A percentile compares a stretch with the other conserved stretches of the same genome.
phyloP scores from a whole-genome alignment of 148 eudicot genomes.

The Arbutus unedo region DNA sequence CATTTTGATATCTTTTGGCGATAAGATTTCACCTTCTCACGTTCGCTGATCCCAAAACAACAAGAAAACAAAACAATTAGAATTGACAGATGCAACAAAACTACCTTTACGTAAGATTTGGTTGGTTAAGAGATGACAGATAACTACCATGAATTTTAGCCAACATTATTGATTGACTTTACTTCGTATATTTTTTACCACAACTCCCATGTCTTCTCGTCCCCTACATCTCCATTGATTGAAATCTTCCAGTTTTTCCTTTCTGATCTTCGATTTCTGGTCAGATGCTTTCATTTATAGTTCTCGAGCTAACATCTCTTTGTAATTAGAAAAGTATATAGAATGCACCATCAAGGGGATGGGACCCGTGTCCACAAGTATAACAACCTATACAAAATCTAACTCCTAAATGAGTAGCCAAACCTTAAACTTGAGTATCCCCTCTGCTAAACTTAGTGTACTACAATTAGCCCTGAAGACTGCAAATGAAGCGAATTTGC shows the following conservation, averaged over 20 bases:
- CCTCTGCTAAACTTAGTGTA: too few species aligned
- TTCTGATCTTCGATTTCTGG: not conserved
- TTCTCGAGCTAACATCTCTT: not conserved
- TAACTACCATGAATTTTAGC: not conserved
- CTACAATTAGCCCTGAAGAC: not conserved
- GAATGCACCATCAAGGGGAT: not conserved
- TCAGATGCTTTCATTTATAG: not conserved
- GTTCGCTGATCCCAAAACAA: constrained; percentile 51
- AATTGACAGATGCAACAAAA: not conserved
- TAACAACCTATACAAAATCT: not conserved
- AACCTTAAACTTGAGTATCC: not conserved
- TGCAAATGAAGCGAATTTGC: not conserved
- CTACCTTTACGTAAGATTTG: constrained; percentile 7
- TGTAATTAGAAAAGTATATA: not conserved
- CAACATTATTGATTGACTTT: not conserved
- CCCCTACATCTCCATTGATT: not conserved
- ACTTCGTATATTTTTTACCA: not conserved
- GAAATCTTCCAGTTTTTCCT: not conserved
- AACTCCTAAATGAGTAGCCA: not conserved
- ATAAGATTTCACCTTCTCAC: constrained; percentile 87
- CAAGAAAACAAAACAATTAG: not conserved
- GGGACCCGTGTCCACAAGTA: not conserved
- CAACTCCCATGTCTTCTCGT: not conserved
- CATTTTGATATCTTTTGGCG: constrained; percentile 92
- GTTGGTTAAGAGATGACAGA: constrained; percentile 7